These are phyloP conservation scores for Kernera saxatilis DNA, from an alignment of 345 rosid species.

Conservation along the genomic window DNA sequence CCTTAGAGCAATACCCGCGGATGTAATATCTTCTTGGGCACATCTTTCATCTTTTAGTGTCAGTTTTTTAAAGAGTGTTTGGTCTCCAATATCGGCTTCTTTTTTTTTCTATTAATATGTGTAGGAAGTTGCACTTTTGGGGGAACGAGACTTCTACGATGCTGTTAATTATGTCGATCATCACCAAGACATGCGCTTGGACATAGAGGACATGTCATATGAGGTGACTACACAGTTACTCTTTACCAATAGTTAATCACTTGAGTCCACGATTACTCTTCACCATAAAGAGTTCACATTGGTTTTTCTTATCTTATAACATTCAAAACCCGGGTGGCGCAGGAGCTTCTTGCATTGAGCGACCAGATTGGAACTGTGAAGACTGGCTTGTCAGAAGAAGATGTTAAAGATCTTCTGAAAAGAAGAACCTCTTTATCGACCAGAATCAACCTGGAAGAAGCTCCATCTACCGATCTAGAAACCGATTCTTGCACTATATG, in stretches of 20 bases:
- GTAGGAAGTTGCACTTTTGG: conserved; percentile 68
- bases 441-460: conserved; percentile 57
- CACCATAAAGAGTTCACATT: neutral
- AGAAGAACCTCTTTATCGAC: conserved; percentile 39
- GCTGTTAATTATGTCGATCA: conserved; percentile 48
- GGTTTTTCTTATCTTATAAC: neutral
- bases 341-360: conserved; percentile 87
- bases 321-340: conserved; percentile 13
- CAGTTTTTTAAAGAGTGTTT: neutral
- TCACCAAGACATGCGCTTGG: conserved; percentile 92
- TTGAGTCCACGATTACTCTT: neutral
- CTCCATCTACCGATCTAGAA: conserved; percentile 47
- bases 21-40: conserved; percentile 41
- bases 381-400: conserved; percentile 76
- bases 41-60: neutral
- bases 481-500: conserved; percentile 75
- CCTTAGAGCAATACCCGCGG: conserved; percentile 48
- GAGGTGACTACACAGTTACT: conserved; percentile 43
- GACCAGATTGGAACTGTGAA: conserved; percentile 76
- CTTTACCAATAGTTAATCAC: neutral
- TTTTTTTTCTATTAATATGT: conserved; percentile 11
- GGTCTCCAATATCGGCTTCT: neutral
- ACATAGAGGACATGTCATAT: conserved; percentile 87
- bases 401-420: conserved; percentile 37
- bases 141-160: conserved; percentile 46